Evolutionary conservation across 129 eudicot genomes (phyloP).

Genomic region (sunflower (Helianthus annuus)): HanXRQr2.0-SUNRISE NC_035449.2:29484093-29484592

Average conservation of each 20-base stretch:
- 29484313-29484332: slow-evolving; percentile 65
- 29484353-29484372: slow-evolving; percentile 57
- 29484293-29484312: slow-evolving; percentile 48
- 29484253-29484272: too few relatives aligned
- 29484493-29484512: neutral
- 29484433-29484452: neutral
- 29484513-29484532: neutral
- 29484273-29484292: neutral
- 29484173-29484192: slow-evolving; percentile 42
- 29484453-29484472: neutral
- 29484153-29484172: slow-evolving; percentile 41
- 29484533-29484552: neutral
- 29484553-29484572: neutral
- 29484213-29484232: too few relatives aligned
- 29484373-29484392: slow-evolving; percentile 61
- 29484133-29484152: slow-evolving; percentile 54
- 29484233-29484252: too few relatives aligned
- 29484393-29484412: slow-evolving; percentile 58
- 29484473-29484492: neutral
- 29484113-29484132: slow-evolving; percentile 67
- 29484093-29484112: slow-evolving; percentile 50
- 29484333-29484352: slow-evolving; percentile 66
- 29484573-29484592: neutral
- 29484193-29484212: slow-evolving; percentile 27
- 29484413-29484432: slow-evolving; percentile 53